phyloP scores from a whole-genome alignment of 1,284 basidiomycete genomes.

The Cutaneotrichosporon sp. region DNA sequence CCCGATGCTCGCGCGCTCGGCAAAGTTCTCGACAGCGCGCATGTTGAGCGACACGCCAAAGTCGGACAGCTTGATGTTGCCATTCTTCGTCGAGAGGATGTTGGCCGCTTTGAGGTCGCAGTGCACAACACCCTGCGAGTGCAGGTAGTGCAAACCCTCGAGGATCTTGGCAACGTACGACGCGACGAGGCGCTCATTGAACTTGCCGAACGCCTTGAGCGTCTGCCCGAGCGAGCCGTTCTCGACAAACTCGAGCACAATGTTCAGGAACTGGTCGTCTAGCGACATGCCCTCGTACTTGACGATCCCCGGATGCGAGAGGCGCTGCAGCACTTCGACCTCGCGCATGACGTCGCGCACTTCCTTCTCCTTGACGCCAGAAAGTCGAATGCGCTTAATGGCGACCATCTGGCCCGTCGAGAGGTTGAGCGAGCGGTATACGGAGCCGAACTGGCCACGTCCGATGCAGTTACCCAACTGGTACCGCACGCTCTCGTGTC shows the following conservation, averaged over 20 bases:
- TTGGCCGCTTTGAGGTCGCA: constrained; percentile 52
- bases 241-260: constrained; percentile 92
- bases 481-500: constrained; percentile 74
- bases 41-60: constrained; percentile 59
- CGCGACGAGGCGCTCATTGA: constrained; percentile 84
- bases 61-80: constrained; percentile 59
- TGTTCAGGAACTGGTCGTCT: constrained; percentile 80
- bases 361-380: constrained; percentile 80
- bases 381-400: constrained; percentile 84
- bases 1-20: constrained; percentile 57
- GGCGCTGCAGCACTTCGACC: constrained; percentile 81
- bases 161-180: constrained; percentile 90
- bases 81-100: constrained; percentile 60
- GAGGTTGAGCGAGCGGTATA: constrained; percentile 88
- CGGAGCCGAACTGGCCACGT: constrained; percentile 91
- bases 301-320: constrained; percentile 89
- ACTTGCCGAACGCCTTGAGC: constrained; percentile 82
- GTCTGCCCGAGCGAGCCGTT: constrained; percentile 90
- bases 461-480: constrained; percentile 96
- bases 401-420: constrained; percentile 92
- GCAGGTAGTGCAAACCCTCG: constrained; percentile 87
- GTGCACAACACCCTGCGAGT: constrained; percentile 66
- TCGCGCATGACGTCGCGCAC: constrained; percentile 84
- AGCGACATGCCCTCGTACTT: constrained; percentile 92
- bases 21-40: constrained; percentile 65